These are phyloP conservation scores for Spatholobus suberectus DNA, from an alignment of 306 rosid genomes.

Conservation along the genomic window DNA sequence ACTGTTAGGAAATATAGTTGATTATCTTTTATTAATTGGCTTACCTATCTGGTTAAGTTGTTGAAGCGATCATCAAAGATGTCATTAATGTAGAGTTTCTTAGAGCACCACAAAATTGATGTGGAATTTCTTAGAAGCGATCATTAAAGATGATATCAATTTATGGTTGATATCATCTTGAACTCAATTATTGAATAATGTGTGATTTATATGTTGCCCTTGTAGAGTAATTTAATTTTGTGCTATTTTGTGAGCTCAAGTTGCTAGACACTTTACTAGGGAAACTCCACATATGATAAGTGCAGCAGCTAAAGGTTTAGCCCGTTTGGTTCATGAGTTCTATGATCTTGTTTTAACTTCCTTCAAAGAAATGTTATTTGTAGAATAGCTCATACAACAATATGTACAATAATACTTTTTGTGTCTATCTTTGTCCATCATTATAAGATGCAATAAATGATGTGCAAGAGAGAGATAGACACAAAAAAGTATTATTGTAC, in stretches of 20 bases:
- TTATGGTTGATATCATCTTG: slow-evolving; percentile 25
- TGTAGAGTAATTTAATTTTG: slow-evolving; percentile 8
- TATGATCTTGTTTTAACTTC: slow-evolving; percentile 77
- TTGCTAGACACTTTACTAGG: slow-evolving; percentile 78
- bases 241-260: slow-evolving; percentile 51
- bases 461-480: no score
- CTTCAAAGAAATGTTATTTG: no score
- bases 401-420: no score
- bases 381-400: no score
- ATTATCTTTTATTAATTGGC: not conserved
- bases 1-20: not conserved
- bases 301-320: slow-evolving; percentile 91
- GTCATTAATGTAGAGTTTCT: not conserved
- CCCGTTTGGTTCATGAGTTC: slow-evolving; percentile 94
- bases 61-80: not conserved
- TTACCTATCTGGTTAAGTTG: no score
- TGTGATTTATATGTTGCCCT: slow-evolving; percentile 5
- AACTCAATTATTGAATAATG: not conserved
- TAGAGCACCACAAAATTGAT: not conserved
- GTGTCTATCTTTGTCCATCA: no score
- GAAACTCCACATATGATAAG: slow-evolving; percentile 93
- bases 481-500: no score
- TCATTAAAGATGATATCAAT: no score
- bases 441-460: no score
- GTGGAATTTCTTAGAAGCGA: no score